phyloP scores from a whole-genome alignment of 176 grass and related monocot genomes.

The Bromus sterilis region DNA sequence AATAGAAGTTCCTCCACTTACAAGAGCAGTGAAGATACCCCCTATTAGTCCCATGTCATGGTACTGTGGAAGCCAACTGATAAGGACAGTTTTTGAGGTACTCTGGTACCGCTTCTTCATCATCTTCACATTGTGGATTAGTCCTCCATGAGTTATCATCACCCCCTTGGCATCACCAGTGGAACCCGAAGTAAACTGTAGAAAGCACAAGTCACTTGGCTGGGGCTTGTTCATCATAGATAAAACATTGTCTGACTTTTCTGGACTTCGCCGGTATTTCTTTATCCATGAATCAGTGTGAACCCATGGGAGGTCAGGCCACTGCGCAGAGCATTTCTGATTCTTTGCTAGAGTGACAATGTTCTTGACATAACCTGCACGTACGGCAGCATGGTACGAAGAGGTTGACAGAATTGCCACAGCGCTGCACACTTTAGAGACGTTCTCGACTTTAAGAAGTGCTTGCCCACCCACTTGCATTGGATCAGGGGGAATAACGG shows the following conservation, averaged over 20 bases:
- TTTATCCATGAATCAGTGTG: slow-evolving; percentile 66
- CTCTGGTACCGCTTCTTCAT: slow-evolving; percentile 61
- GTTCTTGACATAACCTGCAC: slow-evolving; percentile 60
- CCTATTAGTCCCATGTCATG: slow-evolving; percentile 84
- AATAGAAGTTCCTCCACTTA: slow-evolving; percentile 64
- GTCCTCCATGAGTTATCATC: slow-evolving; percentile 73
- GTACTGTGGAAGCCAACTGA: slow-evolving; percentile 83
- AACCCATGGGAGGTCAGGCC: slow-evolving; percentile 68
- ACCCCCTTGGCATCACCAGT: slow-evolving; percentile 77
- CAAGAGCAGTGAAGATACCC: slow-evolving; percentile 69
- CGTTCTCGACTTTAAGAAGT: slow-evolving; percentile 64
- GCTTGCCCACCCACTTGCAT: slow-evolving; percentile 57
- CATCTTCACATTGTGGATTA: slow-evolving; percentile 73
- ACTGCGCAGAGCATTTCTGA: slow-evolving; percentile 33
- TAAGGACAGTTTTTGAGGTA: slow-evolving; percentile 57
- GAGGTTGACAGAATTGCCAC: slow-evolving; percentile 67
- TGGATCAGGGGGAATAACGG: slow-evolving; percentile 71
- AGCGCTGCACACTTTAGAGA: slow-evolving; percentile 50
- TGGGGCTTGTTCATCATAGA: slow-evolving; percentile 20
- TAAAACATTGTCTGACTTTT: slow-evolving; percentile 7
- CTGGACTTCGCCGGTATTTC: slow-evolving; percentile 31
- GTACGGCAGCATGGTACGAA: slow-evolving; percentile 64
- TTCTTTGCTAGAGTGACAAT: slow-evolving; percentile 38
- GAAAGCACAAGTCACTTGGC: slow-evolving; percentile 58
- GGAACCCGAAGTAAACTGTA: slow-evolving; percentile 76